These are phyloP conservation scores for Aquilaria yunnanensis DNA, from an alignment of 345 rosid species.

Conservation along the genomic window DNA sequence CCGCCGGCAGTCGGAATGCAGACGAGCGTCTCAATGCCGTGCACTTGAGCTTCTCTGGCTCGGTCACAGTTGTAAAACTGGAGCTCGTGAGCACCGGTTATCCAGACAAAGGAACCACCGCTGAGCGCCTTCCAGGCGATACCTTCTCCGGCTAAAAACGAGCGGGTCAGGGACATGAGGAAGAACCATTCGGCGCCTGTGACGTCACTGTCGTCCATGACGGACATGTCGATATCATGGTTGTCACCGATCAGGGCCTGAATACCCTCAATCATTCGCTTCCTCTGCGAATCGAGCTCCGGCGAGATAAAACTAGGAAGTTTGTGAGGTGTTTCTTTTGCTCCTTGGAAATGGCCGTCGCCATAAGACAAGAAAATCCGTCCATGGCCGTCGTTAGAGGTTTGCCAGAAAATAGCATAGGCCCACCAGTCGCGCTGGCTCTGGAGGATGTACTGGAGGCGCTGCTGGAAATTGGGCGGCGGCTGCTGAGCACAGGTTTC, in stretches of 20 bases:
- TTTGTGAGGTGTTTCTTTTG: conserved; percentile 2
- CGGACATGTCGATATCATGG: neutral
- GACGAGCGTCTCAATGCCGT: conserved; percentile 20
- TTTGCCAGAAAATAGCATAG: conserved; percentile 23
- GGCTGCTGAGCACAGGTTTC: conserved; percentile 11
- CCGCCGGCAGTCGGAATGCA: conserved; percentile 15
- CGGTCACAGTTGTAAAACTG: conserved; percentile 16
- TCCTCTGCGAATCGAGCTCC: neutral
- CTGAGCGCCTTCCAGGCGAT: conserved; percentile 4
- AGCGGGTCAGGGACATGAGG: conserved; percentile 10
- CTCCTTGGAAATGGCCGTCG: conserved; percentile 21
- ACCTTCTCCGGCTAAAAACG: conserved; percentile 8
- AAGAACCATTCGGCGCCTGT: conserved; percentile 18
- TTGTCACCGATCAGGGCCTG: conserved; percentile 12
- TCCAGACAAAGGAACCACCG: conserved; percentile 16
- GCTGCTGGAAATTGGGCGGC: conserved; percentile 1
- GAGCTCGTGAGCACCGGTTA: conserved; percentile 16
- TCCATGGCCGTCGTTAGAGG: conserved; percentile 9
- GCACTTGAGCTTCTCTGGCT: conserved; percentile 20
- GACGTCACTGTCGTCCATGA: conserved; percentile 8
- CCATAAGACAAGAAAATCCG: conserved; percentile 13
- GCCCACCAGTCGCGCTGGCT: conserved; percentile 14
- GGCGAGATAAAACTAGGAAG: neutral
- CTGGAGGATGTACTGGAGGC: conserved; percentile 19
- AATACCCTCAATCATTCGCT: neutral